Evolutionary conservation across 176 grass and related monocot genomes (phyloP).

Genomic region (Raddia distichophylla): DNA sequence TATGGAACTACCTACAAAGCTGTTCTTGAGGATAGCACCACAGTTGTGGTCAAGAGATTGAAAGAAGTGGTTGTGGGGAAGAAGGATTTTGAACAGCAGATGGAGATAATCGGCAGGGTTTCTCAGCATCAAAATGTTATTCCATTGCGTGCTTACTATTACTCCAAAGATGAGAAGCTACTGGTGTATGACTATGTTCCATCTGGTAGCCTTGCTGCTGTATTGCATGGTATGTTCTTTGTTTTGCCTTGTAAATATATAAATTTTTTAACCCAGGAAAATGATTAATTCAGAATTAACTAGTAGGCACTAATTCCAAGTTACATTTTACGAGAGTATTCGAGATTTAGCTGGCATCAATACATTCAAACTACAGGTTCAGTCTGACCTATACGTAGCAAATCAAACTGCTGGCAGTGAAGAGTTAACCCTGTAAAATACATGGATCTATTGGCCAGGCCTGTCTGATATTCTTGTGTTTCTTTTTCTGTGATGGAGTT

Average conservation of each 20-base stretch:
- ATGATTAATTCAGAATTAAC: neutral
- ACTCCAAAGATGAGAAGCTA: slow-evolving; percentile 98
- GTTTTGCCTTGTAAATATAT: slow-evolving; percentile 26
- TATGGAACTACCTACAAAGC: slow-evolving; percentile 96
- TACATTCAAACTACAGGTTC: neutral
- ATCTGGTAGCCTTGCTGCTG: slow-evolving; percentile 68
- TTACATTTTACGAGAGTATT: neutral
- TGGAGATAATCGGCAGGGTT: slow-evolving; percentile 90
- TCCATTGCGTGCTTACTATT: slow-evolving; percentile 93
- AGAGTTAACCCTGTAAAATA: neutral
- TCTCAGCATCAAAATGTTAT: slow-evolving; percentile 77
- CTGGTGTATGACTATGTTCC: slow-evolving; percentile 90
- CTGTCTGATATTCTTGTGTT: neutral
- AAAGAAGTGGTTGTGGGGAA: slow-evolving; percentile 89
- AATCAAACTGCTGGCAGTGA: slow-evolving; percentile 11
- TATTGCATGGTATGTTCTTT: slow-evolving; percentile 82
- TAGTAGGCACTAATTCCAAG: slow-evolving; percentile 1
- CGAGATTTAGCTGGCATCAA: neutral
- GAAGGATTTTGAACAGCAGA: slow-evolving; percentile 92
- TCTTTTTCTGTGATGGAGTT: neutral
- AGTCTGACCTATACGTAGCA: neutral
- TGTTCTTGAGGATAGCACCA: slow-evolving; percentile 94
- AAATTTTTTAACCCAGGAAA: slow-evolving; percentile 1
- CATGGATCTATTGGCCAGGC: too few relatives aligned
- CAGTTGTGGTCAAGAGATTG: slow-evolving; percentile 92